Conservation (phyloP, 371 early-diverging fungal species). For the Circinella umbellata region DNA sequence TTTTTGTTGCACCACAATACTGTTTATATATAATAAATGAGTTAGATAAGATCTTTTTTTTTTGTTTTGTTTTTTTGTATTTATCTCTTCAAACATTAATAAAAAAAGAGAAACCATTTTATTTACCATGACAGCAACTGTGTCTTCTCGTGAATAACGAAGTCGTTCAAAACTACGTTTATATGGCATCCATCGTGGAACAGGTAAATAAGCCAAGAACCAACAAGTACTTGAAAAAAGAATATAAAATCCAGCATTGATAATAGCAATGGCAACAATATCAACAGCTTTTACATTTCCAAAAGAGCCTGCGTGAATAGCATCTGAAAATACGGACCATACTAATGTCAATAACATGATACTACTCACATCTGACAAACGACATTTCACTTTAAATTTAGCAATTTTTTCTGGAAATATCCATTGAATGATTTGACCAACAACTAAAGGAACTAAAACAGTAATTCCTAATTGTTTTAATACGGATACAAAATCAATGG, state of each 20-base stretch:
- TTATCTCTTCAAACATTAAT: not conserved
- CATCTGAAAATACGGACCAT: constrained; percentile 79
- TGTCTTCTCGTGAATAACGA: constrained; percentile 54
- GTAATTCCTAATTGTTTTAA: constrained; percentile 66
- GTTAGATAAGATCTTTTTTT: not conserved
- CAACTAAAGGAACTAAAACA: constrained; percentile 65
- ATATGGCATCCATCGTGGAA: constrained; percentile 26
- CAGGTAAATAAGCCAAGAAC: constrained; percentile 44
- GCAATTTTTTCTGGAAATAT: constrained; percentile 59
- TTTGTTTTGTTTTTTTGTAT: not conserved
- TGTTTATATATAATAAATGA: constrained; percentile 12
- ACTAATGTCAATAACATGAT: constrained; percentile 69
- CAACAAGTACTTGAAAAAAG: constrained; percentile 50
- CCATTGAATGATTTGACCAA: constrained; percentile 71
- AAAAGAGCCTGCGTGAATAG: constrained; percentile 64
- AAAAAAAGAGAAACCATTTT: too few species aligned
- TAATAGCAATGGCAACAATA: constrained; percentile 59
- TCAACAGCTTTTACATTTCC: constrained; percentile 56
- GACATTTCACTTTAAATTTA: constrained; percentile 53
- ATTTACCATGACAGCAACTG: constrained; percentile 64
- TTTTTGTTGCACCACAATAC: constrained; percentile 77
- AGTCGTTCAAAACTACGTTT: constrained; percentile 34
- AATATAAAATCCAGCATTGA: constrained; percentile 56
- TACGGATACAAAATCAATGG: constrained; percentile 59
- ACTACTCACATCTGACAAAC: constrained; percentile 64